phyloP scores from a whole-genome alignment of 2,329 filamentous ascomycete species.

The Alternaria arborescens region DNA sequence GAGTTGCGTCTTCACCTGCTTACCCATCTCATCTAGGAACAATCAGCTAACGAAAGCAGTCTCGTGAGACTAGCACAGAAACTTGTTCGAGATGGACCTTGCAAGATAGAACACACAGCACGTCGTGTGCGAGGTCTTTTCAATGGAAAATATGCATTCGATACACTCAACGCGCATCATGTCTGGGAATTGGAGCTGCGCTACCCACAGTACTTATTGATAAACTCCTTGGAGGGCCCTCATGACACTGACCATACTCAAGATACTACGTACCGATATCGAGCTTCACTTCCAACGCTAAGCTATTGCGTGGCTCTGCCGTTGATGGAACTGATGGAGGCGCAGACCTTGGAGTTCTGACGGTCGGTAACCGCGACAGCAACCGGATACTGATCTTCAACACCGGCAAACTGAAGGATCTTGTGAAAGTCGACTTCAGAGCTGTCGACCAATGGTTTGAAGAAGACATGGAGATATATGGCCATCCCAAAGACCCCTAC shows the following conservation, averaged over 20 bases:
- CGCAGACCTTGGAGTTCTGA: constrained; percentile 34
- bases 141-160: constrained; percentile 44
- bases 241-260: not conserved
- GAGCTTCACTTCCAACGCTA: constrained; percentile 30
- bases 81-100: constrained; percentile 52
- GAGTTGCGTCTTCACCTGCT: constrained; percentile 1
- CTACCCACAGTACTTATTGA: constrained; percentile 46
- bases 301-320: constrained; percentile 18
- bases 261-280: constrained; percentile 44
- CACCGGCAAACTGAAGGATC: constrained; percentile 28
- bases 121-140: constrained; percentile 47
- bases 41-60: constrained; percentile 32
- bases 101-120: constrained; percentile 36
- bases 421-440: constrained; percentile 45
- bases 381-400: constrained; percentile 42
- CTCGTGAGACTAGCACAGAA: constrained; percentile 53
- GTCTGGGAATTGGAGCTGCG: constrained; percentile 50
- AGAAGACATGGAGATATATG: constrained; percentile 66
- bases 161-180: constrained; percentile 43
- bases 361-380: constrained; percentile 27
- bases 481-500: constrained; percentile 73
- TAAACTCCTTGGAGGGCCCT: not conserved
- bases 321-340: constrained; percentile 30
- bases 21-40: not conserved
- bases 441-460: constrained; percentile 61